Evolutionary conservation across 345 rosid species (phyloP).

Genomic region (Leavenworthia alabamica): DNA sequence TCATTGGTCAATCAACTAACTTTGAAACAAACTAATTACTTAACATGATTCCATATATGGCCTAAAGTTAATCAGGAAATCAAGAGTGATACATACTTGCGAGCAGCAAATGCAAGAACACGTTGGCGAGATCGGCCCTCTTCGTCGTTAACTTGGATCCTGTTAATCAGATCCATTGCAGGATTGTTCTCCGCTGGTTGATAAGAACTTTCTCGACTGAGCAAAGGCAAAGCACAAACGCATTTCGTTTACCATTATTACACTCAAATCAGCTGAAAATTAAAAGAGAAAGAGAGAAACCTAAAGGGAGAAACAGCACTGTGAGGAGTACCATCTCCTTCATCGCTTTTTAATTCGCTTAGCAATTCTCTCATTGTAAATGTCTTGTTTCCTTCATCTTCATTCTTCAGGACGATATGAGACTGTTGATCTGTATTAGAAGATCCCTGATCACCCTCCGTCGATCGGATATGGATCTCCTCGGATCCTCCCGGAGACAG

Average conservation of each 20-base stretch:
- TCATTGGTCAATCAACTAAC: background rate
- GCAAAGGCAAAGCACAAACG: background rate
- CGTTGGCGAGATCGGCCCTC: constrained; percentile 97
- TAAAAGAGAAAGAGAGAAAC: constrained; percentile 24
- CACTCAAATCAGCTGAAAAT: background rate
- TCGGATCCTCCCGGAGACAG: constrained; percentile 30
- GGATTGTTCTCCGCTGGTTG: constrained; percentile 66
- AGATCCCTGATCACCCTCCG: constrained; percentile 19
- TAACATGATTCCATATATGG: background rate
- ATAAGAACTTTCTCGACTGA: constrained; percentile 62
- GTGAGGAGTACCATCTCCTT: constrained; percentile 44
- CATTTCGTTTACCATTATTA: background rate
- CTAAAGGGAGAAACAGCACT: constrained; percentile 52
- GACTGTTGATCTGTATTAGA: constrained; percentile 24
- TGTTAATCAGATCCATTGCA: constrained; percentile 82
- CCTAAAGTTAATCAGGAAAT: background rate
- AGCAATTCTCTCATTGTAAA: constrained; percentile 90
- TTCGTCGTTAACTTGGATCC: constrained; percentile 78
- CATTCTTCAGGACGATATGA: constrained; percentile 37
- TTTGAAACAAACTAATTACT: background rate
- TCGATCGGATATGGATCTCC: constrained; percentile 33
- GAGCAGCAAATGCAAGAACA: constrained; percentile 93
- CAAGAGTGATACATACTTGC: constrained; percentile 44
- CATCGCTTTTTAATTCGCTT: constrained; percentile 66
- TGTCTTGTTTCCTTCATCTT: constrained; percentile 58